phyloP scores from a whole-genome alignment of 441 rosid species.

The Syzygium malaccense region DNA sequence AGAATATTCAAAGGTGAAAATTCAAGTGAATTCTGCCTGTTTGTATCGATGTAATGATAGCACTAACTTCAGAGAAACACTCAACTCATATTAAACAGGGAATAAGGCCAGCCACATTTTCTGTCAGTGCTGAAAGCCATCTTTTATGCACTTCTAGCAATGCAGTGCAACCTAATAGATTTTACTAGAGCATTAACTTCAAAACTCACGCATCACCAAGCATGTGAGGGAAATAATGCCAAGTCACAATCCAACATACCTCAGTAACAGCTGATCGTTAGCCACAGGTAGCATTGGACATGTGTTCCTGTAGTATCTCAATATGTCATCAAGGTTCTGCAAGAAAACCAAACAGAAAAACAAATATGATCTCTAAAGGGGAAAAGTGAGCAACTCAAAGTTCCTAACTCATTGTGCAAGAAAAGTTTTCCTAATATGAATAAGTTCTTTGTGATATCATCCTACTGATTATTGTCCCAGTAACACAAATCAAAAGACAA shows the following conservation, averaged over 20 bases:
- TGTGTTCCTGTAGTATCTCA: conserved; percentile 43
- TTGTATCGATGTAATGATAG: not conserved
- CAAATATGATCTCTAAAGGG: not conserved
- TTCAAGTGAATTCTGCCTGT: not conserved
- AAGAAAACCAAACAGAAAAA: not conserved
- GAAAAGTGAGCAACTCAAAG: not conserved
- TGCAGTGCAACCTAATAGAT: not conserved
- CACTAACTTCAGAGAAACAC: not conserved
- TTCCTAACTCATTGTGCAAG: not conserved
- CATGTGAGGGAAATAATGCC: not conserved
- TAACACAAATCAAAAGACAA: not conserved
- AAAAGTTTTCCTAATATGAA: not conserved
- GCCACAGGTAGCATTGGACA: conserved; percentile 47
- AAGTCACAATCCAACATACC: conserved; percentile 25
- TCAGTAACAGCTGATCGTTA: conserved; percentile 41
- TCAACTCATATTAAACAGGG: not conserved
- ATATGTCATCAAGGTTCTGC: conserved; percentile 66
- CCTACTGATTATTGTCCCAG: not conserved
- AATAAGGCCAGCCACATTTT: not conserved
- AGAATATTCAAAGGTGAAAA: not conserved
- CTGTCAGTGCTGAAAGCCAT: not conserved
- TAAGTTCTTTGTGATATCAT: not conserved
- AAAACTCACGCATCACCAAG: not conserved
- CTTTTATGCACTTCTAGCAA: not conserved
- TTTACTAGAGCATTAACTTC: not conserved